Conservation (phyloP, 2,329 filamentous ascomycete species). For the Cercospora sesami region DNA sequence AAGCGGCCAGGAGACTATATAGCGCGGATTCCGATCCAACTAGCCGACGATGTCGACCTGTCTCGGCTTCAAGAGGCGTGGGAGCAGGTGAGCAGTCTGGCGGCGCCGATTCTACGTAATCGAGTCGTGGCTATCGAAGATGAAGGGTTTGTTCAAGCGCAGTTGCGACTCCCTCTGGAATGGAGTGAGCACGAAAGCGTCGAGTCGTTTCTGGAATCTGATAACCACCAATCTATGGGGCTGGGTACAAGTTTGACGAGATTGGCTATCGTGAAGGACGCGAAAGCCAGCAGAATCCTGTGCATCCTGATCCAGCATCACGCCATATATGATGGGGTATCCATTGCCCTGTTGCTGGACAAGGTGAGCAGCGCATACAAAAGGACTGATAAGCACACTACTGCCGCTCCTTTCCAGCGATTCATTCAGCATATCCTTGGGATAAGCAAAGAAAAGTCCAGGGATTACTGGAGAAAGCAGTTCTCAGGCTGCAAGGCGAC, state of each 20-base stretch:
- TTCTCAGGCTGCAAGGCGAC: constrained; percentile 36
- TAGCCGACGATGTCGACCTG: constrained; percentile 34
- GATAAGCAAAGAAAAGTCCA: not conserved
- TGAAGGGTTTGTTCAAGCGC: constrained; percentile 22
- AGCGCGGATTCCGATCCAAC: constrained; percentile 40
- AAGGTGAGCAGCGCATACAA: constrained; percentile 24
- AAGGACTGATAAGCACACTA: too few species aligned
- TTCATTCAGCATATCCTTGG: constrained; percentile 1
- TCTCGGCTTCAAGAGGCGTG: constrained; percentile 40
- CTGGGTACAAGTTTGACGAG: constrained; percentile 14
- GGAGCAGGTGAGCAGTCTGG: not conserved
- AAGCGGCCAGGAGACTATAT: constrained; percentile 56
- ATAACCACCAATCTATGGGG: not conserved
- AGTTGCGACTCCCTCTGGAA: constrained; percentile 26
- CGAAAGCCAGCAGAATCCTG: not conserved
- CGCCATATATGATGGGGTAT: constrained; percentile 45
- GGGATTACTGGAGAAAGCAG: constrained; percentile 35
- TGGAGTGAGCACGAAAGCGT: constrained; percentile 12
- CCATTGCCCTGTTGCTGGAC: constrained; percentile 40
- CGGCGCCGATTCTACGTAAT: constrained; percentile 8
- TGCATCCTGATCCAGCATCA: constrained; percentile 39
- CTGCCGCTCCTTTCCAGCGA: constrained; percentile 3
- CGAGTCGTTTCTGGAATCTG: not conserved
- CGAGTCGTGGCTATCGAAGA: constrained; percentile 9
- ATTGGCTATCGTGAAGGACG: constrained; percentile 1